Conservation (phyloP, 441 rosid genomes). For the Eugenia klotzschiana region DNA sequence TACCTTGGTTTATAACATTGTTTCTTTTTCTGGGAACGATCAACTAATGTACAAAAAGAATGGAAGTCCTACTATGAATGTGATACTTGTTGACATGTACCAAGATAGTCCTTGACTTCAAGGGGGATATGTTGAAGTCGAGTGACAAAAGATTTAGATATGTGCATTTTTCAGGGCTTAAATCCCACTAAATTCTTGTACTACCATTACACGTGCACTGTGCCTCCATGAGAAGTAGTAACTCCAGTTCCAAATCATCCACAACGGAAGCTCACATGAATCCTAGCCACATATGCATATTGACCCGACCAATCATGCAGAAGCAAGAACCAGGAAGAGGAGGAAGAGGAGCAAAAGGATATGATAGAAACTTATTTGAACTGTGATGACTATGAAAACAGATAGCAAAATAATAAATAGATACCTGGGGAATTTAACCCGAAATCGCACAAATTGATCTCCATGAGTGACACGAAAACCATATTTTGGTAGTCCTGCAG, state of each 20-base stretch:
- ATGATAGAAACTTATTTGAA: not conserved
- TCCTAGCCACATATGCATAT: not conserved
- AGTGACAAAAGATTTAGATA: not conserved
- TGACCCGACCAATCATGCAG: not conserved
- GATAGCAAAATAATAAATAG: not conserved
- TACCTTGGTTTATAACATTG: not conserved
- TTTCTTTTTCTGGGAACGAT: not conserved
- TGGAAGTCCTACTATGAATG: not conserved
- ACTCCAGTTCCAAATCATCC: not conserved
- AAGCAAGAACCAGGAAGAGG: not conserved
- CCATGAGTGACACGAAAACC: constrained; percentile 62
- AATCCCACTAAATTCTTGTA: not conserved
- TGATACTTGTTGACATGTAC: not conserved
- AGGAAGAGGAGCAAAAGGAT: not conserved
- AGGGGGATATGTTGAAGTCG: not conserved
- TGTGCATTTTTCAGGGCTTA: not conserved
- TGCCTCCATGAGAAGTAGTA: not conserved
- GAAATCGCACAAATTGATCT: constrained; percentile 75
- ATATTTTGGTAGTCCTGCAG: constrained; percentile 59
- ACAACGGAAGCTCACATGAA: not conserved
- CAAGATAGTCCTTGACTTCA: not conserved
- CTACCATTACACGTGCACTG: not conserved
- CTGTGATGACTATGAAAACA: not conserved
- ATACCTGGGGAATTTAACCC: constrained; percentile 67
- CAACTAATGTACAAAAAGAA: not conserved